Evolutionary conservation across 2,329 filamentous ascomycete genomes (phyloP).

Genomic region (Nothophoma quercina): DNA sequence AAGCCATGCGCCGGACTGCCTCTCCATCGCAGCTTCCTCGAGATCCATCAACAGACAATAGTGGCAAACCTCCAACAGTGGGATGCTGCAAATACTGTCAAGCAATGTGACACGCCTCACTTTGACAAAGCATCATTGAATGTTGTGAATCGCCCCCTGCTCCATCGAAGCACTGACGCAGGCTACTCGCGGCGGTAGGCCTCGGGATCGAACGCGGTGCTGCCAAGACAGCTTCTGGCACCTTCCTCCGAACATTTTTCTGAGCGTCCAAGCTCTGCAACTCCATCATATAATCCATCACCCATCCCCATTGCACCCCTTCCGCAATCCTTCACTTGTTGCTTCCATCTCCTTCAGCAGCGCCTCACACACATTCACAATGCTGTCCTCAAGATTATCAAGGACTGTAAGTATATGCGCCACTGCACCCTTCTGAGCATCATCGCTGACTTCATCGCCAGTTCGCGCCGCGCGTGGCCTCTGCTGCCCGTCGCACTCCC

Average conservation of each 20-base stretch:
- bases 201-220: conserved; percentile 20
- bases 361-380: conserved; percentile 39
- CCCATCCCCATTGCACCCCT: conserved; percentile 27
- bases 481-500: conserved; percentile 70
- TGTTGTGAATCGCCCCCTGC: conserved; percentile 1
- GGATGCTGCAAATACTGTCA: not conserved
- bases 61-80: not conserved
- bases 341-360: conserved; percentile 41
- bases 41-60: not conserved
- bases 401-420: conserved; percentile 46
- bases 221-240: conserved; percentile 30
- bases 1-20: not conserved
- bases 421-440: not conserved
- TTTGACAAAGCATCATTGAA: not conserved
- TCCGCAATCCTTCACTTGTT: conserved; percentile 32
- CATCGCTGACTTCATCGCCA: conserved; percentile 44
- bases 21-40: not conserved
- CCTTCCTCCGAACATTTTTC: conserved; percentile 37
- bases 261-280: conserved; percentile 39
- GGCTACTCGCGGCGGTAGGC: conserved; percentile 22
- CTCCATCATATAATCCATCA: conserved; percentile 38
- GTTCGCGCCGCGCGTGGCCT: conserved; percentile 75
- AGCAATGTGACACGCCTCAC: not conserved
- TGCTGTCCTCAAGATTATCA: conserved; percentile 54
- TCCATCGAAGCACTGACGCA: conserved; percentile 23